Conservation (phyloP, 495 filamentous ascomycete genomes). For the Aspergillus saccharolyticus region DNA sequence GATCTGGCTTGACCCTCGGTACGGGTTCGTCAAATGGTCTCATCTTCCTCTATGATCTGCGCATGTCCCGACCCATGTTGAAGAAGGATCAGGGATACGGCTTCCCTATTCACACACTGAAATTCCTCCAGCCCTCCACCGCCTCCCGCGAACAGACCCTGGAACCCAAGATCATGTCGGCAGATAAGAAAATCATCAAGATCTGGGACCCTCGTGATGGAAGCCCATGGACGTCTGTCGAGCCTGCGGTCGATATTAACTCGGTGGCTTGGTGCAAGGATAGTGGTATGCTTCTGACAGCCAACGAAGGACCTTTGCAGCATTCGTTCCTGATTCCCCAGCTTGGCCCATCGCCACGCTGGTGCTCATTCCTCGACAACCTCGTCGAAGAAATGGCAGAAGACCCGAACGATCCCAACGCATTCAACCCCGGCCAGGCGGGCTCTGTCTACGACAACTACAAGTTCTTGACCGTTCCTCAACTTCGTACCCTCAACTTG, state of each 20-base stretch:
- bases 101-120: conserved; percentile 84
- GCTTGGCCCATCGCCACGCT: conserved; percentile 84
- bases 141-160: conserved; percentile 51
- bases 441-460: conserved; percentile 94
- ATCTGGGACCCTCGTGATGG: conserved; percentile 83
- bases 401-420: conserved; percentile 62
- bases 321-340: conserved; percentile 96
- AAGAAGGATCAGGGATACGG: conserved; percentile 96
- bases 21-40: conserved; percentile 85
- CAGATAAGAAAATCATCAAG: conserved; percentile 95
- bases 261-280: conserved; percentile 82
- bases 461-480: conserved; percentile 87
- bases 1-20: conserved; percentile 78
- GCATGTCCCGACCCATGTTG: conserved; percentile 76
- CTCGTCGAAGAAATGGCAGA: conserved; percentile 98
- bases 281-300: conserved; percentile 87
- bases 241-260: conserved; percentile 91
- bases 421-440: conserved; percentile 45
- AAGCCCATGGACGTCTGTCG: conserved; percentile 87
- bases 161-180: conserved; percentile 83
- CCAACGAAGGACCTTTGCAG: conserved; percentile 88
- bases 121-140: conserved; percentile 74
- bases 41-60: conserved; percentile 89
- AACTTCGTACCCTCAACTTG: conserved; percentile 74
- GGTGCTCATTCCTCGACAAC: conserved; percentile 96